Conservation (phyloP, 768 basidiomycete species). For the Lentinula raphanica region DNA sequence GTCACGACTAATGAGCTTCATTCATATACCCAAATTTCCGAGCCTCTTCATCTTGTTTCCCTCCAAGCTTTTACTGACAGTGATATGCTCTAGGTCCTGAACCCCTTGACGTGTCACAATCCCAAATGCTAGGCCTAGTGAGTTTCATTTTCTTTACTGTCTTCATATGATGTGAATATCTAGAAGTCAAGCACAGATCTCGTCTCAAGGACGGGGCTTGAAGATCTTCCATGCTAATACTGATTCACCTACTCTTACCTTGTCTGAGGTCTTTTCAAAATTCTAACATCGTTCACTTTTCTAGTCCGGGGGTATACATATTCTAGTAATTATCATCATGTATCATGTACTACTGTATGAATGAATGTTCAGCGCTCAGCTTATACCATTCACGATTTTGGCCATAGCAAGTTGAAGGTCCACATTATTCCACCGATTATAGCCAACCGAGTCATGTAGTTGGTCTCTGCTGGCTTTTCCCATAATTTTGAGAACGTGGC, state of each 20-base stretch:
- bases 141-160: slow-evolving; percentile 19
- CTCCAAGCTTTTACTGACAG: slow-evolving; percentile 9
- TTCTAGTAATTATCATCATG: neutral
- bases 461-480: slow-evolving; percentile 24
- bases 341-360: neutral
- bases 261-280: neutral
- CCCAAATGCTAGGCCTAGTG: slow-evolving; percentile 21
- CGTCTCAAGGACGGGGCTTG: slow-evolving; percentile 67
- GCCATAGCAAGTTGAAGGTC: slow-evolving; percentile 61
- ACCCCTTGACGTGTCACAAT: neutral
- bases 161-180: slow-evolving; percentile 54
- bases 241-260: slow-evolving; percentile 31
- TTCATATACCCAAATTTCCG: slow-evolving; percentile 93
- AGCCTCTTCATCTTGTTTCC: slow-evolving; percentile 32
- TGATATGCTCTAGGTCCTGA: slow-evolving; percentile 6
- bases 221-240: slow-evolving; percentile 91
- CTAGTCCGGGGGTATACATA: neutral
- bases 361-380: neutral
- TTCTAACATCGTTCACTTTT: neutral
- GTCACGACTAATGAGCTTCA: slow-evolving; percentile 60
- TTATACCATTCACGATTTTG: slow-evolving; percentile 17
- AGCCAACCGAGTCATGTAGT: slow-evolving; percentile 34
- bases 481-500: slow-evolving; percentile 14
- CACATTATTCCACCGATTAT: slow-evolving; percentile 48
- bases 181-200: slow-evolving; percentile 91